Evolutionary conservation across 768 basidiomycete species (phyloP), one percentile per base, ranked within the genome.

Genomic region (Lactarius hatsudake): DNA sequence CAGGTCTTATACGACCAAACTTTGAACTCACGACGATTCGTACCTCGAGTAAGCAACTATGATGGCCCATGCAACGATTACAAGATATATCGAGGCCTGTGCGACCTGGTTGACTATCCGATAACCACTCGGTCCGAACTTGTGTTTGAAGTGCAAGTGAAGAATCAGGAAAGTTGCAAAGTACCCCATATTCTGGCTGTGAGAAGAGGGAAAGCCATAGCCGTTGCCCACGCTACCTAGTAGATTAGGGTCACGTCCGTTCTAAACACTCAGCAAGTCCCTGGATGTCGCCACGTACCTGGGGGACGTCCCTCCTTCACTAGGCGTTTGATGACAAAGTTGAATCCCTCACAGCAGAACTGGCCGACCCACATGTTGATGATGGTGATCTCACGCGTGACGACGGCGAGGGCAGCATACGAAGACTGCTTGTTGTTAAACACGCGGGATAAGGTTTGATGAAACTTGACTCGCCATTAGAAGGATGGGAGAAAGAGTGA

Each of bases 171-270:
- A 94, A 0, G 90, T 81, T 6, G 88, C 81, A 70, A 94, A 94
- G 76, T 90, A 94, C 18, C 86, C 93, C 93, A 94, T 93, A 75
- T 88, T 93, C 76, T 94, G 93, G 76, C 90, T 91, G 73, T 94
- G 93, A 17, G 91, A 93, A 0, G 92, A 93, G 0, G 93, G 93
- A 71, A 94, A 94, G 8, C 91, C 93, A 73, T 93, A 94, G 17
- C 92, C 92, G 63, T 83, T 83, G 23, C 87, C 88, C 57, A 85
- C 75, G 63, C 81, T 82, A 53, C 81, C 88, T 88, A 72, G 13
- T 55, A 13, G 65, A 23, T 28, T 42, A 45, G 18, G 10, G 28
- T 57, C 48, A 54, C 57, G 28, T 40, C 63, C 20, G 26, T 38
- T 60, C 18, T 69, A 43, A 64, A 28, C 48, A 42, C 42, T 15